Evolutionary conservation across 495 filamentous ascomycete species (phyloP).

Genomic region (Aspergillus wentii): DNA sequence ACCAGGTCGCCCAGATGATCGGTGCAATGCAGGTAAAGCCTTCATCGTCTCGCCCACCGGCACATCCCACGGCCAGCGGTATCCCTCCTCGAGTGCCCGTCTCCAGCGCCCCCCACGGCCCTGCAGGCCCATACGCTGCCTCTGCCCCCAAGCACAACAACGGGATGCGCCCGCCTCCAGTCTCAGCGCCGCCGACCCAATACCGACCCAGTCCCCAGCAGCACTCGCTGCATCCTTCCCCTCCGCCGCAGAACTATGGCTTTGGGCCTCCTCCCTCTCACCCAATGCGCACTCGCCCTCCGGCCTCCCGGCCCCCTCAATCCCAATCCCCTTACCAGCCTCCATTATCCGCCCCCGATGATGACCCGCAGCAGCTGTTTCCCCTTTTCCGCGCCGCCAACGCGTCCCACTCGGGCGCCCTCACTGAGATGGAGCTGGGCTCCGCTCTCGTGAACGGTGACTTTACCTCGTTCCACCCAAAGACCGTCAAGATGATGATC

Average conservation of each 20-base stretch:
- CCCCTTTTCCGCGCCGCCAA: constrained; percentile 91
- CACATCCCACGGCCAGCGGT: constrained; percentile 16
- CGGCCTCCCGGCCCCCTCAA: constrained; percentile 54
- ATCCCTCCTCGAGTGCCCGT: constrained; percentile 27
- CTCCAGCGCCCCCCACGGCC: constrained; percentile 16
- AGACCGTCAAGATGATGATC: constrained; percentile 98
- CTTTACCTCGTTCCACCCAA: constrained; percentile 89
- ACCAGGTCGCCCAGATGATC: constrained; percentile 52
- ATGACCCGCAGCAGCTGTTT: constrained; percentile 56
- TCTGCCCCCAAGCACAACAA: constrained; percentile 25
- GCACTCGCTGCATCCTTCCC: constrained; percentile 44
- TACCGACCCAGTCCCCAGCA: constrained; percentile 26
- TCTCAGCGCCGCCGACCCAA: constrained; percentile 14
- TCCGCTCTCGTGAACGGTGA: constrained; percentile 95
- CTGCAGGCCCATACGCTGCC: constrained; percentile 15
- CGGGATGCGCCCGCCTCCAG: constrained; percentile 20
- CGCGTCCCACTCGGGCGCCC: constrained; percentile 70
- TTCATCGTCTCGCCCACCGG: constrained; percentile 23
- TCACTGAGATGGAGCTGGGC: constrained; percentile 83
- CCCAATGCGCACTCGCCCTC: constrained; percentile 44
- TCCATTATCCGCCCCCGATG: constrained; percentile 59
- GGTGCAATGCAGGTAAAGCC: constrained; percentile 31
- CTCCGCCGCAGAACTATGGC: constrained; percentile 56
- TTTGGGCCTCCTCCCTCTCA: constrained; percentile 49
- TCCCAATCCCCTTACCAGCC: constrained; percentile 53